phyloP scores from a whole-genome alignment of 2,329 filamentous ascomycete genomes.

The Falciphora oryzae region DNA sequence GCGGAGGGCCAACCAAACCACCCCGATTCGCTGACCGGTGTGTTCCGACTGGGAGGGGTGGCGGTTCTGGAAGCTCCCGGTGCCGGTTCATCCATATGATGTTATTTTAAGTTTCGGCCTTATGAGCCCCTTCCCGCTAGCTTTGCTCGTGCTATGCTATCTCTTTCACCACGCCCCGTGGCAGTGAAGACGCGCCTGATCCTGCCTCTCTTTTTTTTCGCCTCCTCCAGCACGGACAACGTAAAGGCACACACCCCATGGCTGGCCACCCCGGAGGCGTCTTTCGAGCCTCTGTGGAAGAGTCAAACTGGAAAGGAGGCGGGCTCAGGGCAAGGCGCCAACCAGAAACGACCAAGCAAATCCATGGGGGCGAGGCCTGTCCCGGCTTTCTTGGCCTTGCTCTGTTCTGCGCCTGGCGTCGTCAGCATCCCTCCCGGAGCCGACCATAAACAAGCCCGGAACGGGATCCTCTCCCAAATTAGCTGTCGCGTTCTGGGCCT shows the following conservation, averaged over 20 bases:
- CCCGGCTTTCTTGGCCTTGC: neutral
- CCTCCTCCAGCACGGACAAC: neutral
- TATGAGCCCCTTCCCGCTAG: neutral
- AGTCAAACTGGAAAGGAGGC: neutral
- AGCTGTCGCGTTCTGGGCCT: neutral
- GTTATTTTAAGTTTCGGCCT: conserved; percentile 3
- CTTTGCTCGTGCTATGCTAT: neutral
- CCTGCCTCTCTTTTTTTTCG: neutral
- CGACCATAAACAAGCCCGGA: neutral
- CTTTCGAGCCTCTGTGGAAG: no score
- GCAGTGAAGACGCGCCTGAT: neutral
- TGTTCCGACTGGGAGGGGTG: neutral
- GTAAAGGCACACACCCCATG: neutral
- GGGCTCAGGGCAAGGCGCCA: neutral
- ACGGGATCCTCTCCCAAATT: neutral
- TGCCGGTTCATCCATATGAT: neutral
- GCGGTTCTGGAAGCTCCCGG: conserved; percentile 5
- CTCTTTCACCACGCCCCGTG: neutral
- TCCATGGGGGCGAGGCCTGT: neutral
- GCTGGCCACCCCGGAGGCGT: no score
- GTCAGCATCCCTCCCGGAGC: neutral
- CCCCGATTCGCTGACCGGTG: neutral
- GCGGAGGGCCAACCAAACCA: neutral
- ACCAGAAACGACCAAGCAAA: neutral
- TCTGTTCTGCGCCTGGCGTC: neutral